Evolutionary conservation across 1,284 basidiomycete genomes (phyloP).

Genomic region (Tremellales sp.): DNA sequence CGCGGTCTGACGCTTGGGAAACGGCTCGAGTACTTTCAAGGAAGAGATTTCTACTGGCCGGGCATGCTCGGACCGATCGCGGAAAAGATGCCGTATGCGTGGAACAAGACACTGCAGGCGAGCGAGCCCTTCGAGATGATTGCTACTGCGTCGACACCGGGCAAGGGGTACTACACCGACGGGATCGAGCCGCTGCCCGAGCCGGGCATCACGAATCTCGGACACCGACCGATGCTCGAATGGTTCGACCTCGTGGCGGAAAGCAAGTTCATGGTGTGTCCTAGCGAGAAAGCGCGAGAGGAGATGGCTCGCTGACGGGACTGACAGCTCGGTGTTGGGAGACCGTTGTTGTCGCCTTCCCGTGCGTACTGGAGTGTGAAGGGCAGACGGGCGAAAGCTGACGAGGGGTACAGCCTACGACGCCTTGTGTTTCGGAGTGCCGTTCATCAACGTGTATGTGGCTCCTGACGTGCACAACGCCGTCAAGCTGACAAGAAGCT

Average conservation of each 20-base stretch:
- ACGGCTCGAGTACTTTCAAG: constrained; percentile 1
- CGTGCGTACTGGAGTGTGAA: constrained; percentile 23
- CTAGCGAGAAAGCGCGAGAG: neutral
- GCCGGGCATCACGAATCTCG: constrained; percentile 7
- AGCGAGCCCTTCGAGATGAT: constrained; percentile 22
- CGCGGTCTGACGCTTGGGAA: constrained; percentile 47
- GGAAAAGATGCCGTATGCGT: constrained; percentile 5
- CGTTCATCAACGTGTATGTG: constrained; percentile 48
- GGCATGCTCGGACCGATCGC: constrained; percentile 5
- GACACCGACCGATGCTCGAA: constrained; percentile 4
- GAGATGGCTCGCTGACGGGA: neutral
- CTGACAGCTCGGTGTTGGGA: constrained; percentile 18
- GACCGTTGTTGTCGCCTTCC: constrained; percentile 35
- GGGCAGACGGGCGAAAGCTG: no score
- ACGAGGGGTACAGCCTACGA: constrained; percentile 42
- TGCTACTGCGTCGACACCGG: constrained; percentile 28
- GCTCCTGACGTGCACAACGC: neutral
- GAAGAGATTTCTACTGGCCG: constrained; percentile 9
- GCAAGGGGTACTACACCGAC: constrained; percentile 9
- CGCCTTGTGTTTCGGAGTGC: constrained; percentile 50
- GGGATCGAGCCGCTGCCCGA: neutral
- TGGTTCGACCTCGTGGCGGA: constrained; percentile 9
- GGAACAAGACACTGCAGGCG: constrained; percentile 5
- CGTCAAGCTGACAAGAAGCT: neutral
- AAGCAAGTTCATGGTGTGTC: constrained; percentile 9